Base-by-base conservation (phyloP, 345 rosid species). In the Populus simonii region DNA sequence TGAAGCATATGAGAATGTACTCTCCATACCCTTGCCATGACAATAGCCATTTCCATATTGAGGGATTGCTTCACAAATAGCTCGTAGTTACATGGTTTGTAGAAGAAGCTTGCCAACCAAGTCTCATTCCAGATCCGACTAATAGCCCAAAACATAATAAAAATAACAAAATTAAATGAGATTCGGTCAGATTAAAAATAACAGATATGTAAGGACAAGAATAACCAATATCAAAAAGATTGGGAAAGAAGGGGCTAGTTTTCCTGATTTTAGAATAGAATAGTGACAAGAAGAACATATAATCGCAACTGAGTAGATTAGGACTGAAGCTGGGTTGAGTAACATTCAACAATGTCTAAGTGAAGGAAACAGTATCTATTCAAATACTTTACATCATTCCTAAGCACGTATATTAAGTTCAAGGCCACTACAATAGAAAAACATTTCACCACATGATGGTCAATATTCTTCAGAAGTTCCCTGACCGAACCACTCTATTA, bases 91-190 rank as follows among this genome's bases (percentile, higher is more conserved):
- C 98, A 96, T 22, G 98, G 99, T 85, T 91, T 93, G 88, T 85
- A 93, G 84, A 96, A 96, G 90, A 96, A 96, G 90, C 84, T 89
- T 29, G 95, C 66, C 85, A 96, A 77, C 99, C 99, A 93, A 72
- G 94, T 89, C 92, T 96, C 98, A 23, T 93, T 92, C 99, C 99
- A 96, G 33, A 96, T 90, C 79, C 98, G 97, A 77, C 99, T 96
- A 80, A 76, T 47, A 59, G 71, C 78, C 74, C 76, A 81, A 80
- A 67, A 71, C 51, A 62, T 1, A 61, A 71, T n/a, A 77, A n/a
- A 9, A 23, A 22, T 23, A 71, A 79, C 9, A 66, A 78, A 74
- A 81, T 35, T 47, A 38, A 80, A 59, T 16, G 36, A 49, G 15
- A 68, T 41, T 55, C 41, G 66, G 68, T 84, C 51, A 77, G 55